A percentile compares a stretch with the other conserved stretches of the same genome.
Evolutionary conservation across 192 early-diverging fungal genomes (phyloP).

Genomic region (Pilobolus umbonatus): DNA sequence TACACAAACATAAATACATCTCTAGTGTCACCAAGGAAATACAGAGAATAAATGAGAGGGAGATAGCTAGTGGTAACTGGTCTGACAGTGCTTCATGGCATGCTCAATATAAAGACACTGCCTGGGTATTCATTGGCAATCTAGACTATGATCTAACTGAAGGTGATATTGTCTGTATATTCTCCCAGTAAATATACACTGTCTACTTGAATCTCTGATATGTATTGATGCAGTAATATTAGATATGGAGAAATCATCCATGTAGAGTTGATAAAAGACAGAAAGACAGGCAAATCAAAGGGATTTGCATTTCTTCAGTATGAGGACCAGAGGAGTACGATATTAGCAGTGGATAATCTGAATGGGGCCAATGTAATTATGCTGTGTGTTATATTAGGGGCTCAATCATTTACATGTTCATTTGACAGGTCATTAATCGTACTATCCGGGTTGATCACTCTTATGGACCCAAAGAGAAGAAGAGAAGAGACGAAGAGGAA

Average conservation of each 20-base stretch:
- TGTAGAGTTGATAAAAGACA: slow-evolving; percentile 82
- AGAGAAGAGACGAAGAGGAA: slow-evolving; percentile 50
- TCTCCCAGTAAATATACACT: slow-evolving; percentile 72
- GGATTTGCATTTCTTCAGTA: slow-evolving; percentile 89
- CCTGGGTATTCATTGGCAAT: slow-evolving; percentile 87
- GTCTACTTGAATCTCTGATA: background rate
- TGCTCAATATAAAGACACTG: slow-evolving; percentile 81
- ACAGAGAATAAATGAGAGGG: slow-evolving; percentile 70
- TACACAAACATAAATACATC: background rate
- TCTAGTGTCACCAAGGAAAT: slow-evolving; percentile 80
- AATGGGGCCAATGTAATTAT: slow-evolving; percentile 64
- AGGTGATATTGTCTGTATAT: slow-evolving; percentile 88
- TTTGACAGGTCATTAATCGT: slow-evolving; percentile 40
- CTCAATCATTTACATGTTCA: background rate
- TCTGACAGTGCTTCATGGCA: slow-evolving; percentile 77
- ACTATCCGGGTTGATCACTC: slow-evolving; percentile 75
- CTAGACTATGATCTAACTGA: slow-evolving; percentile 83
- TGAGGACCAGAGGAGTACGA: slow-evolving; percentile 87
- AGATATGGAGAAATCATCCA: slow-evolving; percentile 89
- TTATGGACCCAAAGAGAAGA: slow-evolving; percentile 56
- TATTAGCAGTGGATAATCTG: slow-evolving; percentile 94
- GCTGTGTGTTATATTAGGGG: background rate
- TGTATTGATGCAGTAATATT: background rate
- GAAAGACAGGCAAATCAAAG: slow-evolving; percentile 79
- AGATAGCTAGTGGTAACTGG: slow-evolving; percentile 51